A percentile compares a stretch with the other conserved stretches of the same genome.
Evolutionary conservation across 2,329 filamentous ascomycete genomes (phyloP).

Genomic region (Diaporthe helianthi): DNA sequence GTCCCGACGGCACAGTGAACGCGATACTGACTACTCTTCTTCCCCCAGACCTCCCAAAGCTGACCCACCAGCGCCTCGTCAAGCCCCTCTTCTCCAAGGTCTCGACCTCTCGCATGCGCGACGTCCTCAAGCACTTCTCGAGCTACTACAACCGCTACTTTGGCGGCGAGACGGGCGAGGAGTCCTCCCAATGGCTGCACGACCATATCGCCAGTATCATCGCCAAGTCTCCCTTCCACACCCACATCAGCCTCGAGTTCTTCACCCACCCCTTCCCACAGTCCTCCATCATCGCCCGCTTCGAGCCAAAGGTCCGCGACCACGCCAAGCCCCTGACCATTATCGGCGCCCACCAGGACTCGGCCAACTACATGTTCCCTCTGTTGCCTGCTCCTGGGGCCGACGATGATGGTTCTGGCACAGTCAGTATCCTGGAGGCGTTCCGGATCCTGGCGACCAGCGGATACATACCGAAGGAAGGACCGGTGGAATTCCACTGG

Average conservation of each 20-base stretch:
- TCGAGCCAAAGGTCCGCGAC: constrained; percentile 52
- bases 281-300: constrained; percentile 73
- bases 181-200: constrained; percentile 46
- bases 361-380: constrained; percentile 75
- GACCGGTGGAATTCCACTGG: constrained; percentile 78
- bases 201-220: constrained; percentile 47
- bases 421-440: constrained; percentile 76
- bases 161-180: constrained; percentile 43
- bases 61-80: constrained; percentile 60
- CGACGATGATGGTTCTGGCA: constrained; percentile 76
- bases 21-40: not conserved
- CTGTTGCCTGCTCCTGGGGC: constrained; percentile 74
- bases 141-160: constrained; percentile 68
- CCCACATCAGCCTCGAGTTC: constrained; percentile 50
- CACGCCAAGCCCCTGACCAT: constrained; percentile 51
- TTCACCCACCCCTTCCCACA: constrained; percentile 75
- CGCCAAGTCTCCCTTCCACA: constrained; percentile 44
- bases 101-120: constrained; percentile 68
- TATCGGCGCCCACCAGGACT: constrained; percentile 76
- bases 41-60: constrained; percentile 43
- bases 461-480: constrained; percentile 43
- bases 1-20: not conserved
- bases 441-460: constrained; percentile 67
- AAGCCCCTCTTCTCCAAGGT: constrained; percentile 63
- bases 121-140: constrained; percentile 68